Evolutionary conservation across 306 rosid species (phyloP).

Genomic region (Dryas drummondii): DNA sequence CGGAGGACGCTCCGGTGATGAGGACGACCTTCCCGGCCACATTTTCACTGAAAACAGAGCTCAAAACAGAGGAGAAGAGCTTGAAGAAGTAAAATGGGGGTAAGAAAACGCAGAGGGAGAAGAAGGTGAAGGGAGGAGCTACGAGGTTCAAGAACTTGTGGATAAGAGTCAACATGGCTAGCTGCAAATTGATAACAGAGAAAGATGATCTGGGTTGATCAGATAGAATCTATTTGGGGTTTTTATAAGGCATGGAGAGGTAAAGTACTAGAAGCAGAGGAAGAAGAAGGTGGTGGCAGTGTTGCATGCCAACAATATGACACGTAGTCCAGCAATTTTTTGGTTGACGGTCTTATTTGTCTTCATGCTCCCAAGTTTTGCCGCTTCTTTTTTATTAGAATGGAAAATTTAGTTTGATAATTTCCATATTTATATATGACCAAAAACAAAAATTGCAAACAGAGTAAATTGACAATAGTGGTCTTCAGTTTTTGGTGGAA

Average conservation of each 20-base stretch:
- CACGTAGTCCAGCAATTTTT: constrained; percentile 21
- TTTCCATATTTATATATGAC: too few species aligned
- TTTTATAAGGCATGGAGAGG: not conserved
- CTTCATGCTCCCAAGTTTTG: not conserved
- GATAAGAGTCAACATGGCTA: constrained; percentile 39
- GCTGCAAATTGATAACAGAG: not conserved
- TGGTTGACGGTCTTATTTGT: not conserved
- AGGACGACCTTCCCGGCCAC: constrained; percentile 61
- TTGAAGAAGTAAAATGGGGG: constrained; percentile 50
- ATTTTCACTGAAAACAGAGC: constrained; percentile 41
- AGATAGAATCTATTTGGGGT: not conserved
- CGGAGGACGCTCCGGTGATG: constrained; percentile 74
- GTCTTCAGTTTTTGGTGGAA: too few species aligned
- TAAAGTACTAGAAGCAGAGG: constrained; percentile 1
- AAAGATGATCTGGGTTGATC: not conserved
- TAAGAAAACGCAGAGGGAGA: constrained; percentile 46
- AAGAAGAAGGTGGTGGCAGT: constrained; percentile 33
- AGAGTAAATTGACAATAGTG: too few species aligned
- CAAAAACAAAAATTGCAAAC: not conserved
- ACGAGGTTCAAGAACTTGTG: constrained; percentile 47
- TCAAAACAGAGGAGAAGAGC: constrained; percentile 33
- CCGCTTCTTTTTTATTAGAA: not conserved
- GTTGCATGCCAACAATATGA: constrained; percentile 32
- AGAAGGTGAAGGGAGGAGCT: constrained; percentile 61
- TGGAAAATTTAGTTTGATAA: not conserved